Evolutionary conservation across 2,329 filamentous ascomycete genomes (phyloP), one percentile per base, ranked within the genome.

Genomic region (Fusarium equiseti): DNA sequence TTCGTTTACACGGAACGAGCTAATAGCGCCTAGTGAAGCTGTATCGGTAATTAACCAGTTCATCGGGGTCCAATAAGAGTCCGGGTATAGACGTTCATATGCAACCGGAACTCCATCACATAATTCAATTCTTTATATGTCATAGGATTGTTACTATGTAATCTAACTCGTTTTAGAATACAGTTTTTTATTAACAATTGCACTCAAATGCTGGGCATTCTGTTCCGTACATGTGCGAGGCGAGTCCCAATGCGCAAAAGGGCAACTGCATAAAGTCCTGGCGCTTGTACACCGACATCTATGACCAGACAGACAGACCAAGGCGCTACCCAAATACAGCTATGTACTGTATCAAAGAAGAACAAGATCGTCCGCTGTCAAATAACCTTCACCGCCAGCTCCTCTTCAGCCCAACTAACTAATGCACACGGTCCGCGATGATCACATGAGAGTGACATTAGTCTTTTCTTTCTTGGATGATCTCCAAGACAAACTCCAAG

Each of bases 311-410:
- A 71, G 51, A 68, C 43, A 69, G 51, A 68, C 53, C 51, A 61
- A 68, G 51, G 51, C 67, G 62, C 52, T 48, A 50, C 49, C 29
- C 50, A 29, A 35, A 53, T 42, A 22, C 29, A 57, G 63, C 32
- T 58, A 31, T 61, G 58, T 67, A 62, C 63, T 40, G 42, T 46
- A 58, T 62, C 26, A 40, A 61, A 54, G 55, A 59, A 57, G 45
- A 63, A 63, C 60, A 62, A 50, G 60, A 63, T 66, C 45, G 46
- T 44, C 40, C 11, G 20, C 40, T 35, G 10, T 45, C 31, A 35
- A 54, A 40, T 49, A 24, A 20, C 40, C 54, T 65, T 69, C 66
- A 75, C 71, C 73, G 73, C 73, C 73, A 74, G 62, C 65, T 71
- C 32, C 46, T 56, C 46, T 26, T 24, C 52, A 60, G 40, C 45